Evolutionary conservation across 2,329 filamentous ascomycete genomes (phyloP).

Genomic region (Aspergillus persii): DNA sequence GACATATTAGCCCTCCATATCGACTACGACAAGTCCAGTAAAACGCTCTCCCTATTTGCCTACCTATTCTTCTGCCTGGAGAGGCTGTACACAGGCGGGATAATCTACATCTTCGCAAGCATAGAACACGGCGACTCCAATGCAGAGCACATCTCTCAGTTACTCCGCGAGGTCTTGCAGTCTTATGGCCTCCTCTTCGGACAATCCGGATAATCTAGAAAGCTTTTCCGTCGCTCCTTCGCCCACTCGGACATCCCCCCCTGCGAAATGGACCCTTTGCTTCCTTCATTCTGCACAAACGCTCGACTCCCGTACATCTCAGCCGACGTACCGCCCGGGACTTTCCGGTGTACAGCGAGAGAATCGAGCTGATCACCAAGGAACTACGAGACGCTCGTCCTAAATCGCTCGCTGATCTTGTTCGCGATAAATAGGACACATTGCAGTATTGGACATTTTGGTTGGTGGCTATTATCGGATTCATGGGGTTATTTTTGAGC

Average conservation of each 20-base stretch:
- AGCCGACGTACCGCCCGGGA: not conserved
- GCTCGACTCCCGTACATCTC: not conserved
- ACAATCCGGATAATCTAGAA: not conserved
- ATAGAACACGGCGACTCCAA: not conserved
- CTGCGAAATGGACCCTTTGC: not conserved
- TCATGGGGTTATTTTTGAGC: not conserved
- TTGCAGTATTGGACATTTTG: constrained; percentile 3
- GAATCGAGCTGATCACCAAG: not conserved
- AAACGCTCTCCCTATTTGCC: not conserved
- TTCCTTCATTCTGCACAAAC: not conserved
- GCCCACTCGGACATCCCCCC: not conserved
- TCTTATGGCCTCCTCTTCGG: not conserved
- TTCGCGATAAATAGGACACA: not conserved
- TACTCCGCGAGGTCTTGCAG: not conserved
- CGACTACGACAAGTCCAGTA: not conserved
- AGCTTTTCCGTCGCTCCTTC: not conserved
- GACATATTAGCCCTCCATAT: not conserved
- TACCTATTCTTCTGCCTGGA: not conserved
- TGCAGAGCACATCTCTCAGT: not conserved
- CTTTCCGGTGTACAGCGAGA: not conserved
- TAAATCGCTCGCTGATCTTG: not conserved
- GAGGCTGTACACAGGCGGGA: not conserved
- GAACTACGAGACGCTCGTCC: not conserved
- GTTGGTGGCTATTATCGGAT: not conserved
- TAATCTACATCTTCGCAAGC: not conserved